Evolutionary conservation across 2,329 filamentous ascomycete species (phyloP).

Genomic region (Leptodontidium sp.): DNA sequence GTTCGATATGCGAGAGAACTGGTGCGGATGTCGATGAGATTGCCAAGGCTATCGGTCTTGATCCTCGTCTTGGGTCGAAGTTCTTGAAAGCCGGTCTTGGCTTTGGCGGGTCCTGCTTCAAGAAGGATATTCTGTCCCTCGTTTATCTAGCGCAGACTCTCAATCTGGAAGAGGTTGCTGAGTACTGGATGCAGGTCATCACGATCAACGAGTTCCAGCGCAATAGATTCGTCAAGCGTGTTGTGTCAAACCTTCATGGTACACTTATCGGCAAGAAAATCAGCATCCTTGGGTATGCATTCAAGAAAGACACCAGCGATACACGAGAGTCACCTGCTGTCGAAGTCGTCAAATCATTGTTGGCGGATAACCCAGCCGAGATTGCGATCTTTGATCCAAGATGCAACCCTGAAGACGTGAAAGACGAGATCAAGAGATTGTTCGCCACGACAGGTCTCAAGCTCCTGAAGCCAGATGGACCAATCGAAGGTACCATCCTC

Average conservation of each 20-base stretch:
- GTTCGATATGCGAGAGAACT: slow-evolving; percentile 76
- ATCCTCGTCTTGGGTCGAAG: slow-evolving; percentile 74
- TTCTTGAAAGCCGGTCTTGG: slow-evolving; percentile 78
- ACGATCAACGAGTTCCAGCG: slow-evolving; percentile 80
- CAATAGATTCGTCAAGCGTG: slow-evolving; percentile 71
- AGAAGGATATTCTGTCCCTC: slow-evolving; percentile 78
- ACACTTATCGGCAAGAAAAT: slow-evolving; percentile 75
- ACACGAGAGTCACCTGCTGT: slow-evolving; percentile 75
- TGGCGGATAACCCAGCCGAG: slow-evolving; percentile 69
- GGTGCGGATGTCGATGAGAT: slow-evolving; percentile 80
- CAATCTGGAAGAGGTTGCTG: slow-evolving; percentile 72
- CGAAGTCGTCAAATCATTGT: slow-evolving; percentile 69
- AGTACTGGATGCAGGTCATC: slow-evolving; percentile 78
- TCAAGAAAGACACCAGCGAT: slow-evolving; percentile 81
- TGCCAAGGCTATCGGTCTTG: slow-evolving; percentile 69
- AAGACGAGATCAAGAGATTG: slow-evolving; percentile 16
- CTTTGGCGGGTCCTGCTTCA: slow-evolving; percentile 82
- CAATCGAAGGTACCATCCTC: slow-evolving; percentile 21
- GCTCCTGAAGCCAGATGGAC: slow-evolving; percentile 22
- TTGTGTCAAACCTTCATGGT: slow-evolving; percentile 72
- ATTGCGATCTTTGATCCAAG: slow-evolving; percentile 74
- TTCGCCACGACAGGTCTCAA: slow-evolving; percentile 21
- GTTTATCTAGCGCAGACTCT: slow-evolving; percentile 76
- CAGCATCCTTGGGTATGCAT: slow-evolving; percentile 75
- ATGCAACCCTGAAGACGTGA: slow-evolving; percentile 41